Evolutionary conservation across 805 yeast species (phyloP), one percentile per base, ranked within the genome.

Genomic region (Saccharomycopsis sp.): DNA sequence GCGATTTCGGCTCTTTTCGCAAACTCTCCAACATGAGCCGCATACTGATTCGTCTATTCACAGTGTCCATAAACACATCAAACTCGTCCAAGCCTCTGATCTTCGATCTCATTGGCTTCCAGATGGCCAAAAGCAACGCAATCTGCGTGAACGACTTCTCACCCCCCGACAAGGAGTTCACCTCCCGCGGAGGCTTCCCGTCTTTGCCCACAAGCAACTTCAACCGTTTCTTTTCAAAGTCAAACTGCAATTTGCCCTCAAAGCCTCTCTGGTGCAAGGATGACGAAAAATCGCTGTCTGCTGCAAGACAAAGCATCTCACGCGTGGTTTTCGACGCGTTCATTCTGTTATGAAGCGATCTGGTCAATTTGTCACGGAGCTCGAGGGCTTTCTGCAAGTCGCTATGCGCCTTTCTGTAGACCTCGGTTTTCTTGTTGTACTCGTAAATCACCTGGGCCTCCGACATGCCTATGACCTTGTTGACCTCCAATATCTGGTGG

Each of bases 11-110:
- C 57, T 82, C 80, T 52, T 78, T 77, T 5, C 83, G 71, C 34
- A 91, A 79, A 63, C 89, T 87, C 24, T 79, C 79, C 52, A 91
- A 74, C 68, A 94, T 83, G 61, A 91, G 71, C 52, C 81, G 77
- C 67, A 94, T 82, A 60, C 96, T 90, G 55, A 87, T 80, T 51
- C 85, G 79, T 63, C 99, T 79, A 68, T 91, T 91, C 16, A 90
- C 89, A 53, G 90, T 89, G 70, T 94, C 99, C 99, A 94, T 94
- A 66, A 85, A 94, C 20, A 94, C 99, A 72, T 94, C 99, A 69
- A 88, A 94, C 70, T 94, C 99, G 71, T 94, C 99, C 60, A 94
- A 73, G 0, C 97, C 97, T 60, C 95, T 81, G 18, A 94, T 80
- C 57, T 88, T 81, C 0, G 96, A 85, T 61, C 86, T 83, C 97